Evolutionary conservation across 1,284 basidiomycete genomes (phyloP).

Genomic region (Athelia sp.): DNA sequence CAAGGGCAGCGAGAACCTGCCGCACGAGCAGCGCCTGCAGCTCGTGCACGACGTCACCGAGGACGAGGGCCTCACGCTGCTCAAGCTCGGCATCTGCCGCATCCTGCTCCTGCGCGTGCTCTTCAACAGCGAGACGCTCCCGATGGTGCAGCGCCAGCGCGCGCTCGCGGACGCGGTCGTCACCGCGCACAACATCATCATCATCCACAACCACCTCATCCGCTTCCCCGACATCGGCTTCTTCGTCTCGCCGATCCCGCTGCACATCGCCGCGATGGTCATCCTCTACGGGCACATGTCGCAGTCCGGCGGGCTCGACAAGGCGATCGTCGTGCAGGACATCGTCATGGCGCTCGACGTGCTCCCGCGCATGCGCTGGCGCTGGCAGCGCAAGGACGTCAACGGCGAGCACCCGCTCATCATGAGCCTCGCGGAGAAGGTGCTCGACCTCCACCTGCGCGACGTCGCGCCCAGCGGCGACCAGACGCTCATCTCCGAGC

Average conservation of each 20-base stretch:
- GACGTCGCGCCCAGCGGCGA: constrained; percentile 52
- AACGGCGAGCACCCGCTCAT: constrained; percentile 77
- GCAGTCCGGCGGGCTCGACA: constrained; percentile 58
- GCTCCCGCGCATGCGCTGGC: constrained; percentile 80
- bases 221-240: constrained; percentile 78
- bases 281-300: constrained; percentile 81
- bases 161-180: constrained; percentile 77
- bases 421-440: constrained; percentile 69
- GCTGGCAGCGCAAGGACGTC: constrained; percentile 77
- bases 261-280: constrained; percentile 84
- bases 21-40: constrained; percentile 53
- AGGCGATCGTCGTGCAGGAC: constrained; percentile 66
- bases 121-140: constrained; percentile 68
- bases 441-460: constrained; percentile 64
- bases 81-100: constrained; percentile 77
- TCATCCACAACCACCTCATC: constrained; percentile 75
- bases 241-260: constrained; percentile 79
- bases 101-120: constrained; percentile 70
- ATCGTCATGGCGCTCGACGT: constrained; percentile 80
- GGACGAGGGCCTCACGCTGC: constrained; percentile 71
- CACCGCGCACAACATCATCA: constrained; percentile 78
- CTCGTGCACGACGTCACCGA: constrained; percentile 70
- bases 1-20: constrained; percentile 67
- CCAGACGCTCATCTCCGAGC: constrained; percentile 58
- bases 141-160: constrained; percentile 54